A percentile compares a stretch with the other conserved stretches of the same genome.
Evolutionary conservation across 441 rosid genomes (phyloP).

Genomic region (Eruca vesicaria): DNA sequence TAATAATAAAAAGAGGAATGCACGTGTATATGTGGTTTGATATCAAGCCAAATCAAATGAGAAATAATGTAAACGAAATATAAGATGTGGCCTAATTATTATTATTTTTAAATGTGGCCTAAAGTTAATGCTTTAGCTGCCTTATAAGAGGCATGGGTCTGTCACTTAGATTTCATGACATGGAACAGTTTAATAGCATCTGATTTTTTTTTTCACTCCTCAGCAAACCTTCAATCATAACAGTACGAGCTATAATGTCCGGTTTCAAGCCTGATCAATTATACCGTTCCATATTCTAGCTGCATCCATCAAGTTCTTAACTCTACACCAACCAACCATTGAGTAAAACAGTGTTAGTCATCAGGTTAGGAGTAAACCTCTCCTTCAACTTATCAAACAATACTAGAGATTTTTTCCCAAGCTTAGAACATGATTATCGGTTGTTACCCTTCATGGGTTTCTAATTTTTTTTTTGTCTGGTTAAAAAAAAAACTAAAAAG

Average conservation of each 20-base stretch:
- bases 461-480: too few species aligned
- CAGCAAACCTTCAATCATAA: slow-evolving; percentile 79
- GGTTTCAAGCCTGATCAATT: slow-evolving; percentile 74
- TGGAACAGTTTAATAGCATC: slow-evolving; percentile 77
- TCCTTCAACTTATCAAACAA: slow-evolving; percentile 68
- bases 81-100: too few species aligned
- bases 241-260: slow-evolving; percentile 63
- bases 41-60: too few species aligned
- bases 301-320: slow-evolving; percentile 84
- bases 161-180: not conserved
- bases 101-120: too few species aligned
- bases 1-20: too few species aligned
- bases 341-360: slow-evolving; percentile 70
- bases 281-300: slow-evolving; percentile 85
- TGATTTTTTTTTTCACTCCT: slow-evolving; percentile 58
- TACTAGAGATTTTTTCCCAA: slow-evolving; percentile 71
- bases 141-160: too few species aligned
- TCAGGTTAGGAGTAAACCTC: slow-evolving; percentile 68
- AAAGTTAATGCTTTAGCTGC: too few species aligned
- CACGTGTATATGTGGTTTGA: too few species aligned
- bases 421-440: too few species aligned
- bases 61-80: too few species aligned
- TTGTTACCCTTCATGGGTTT: too few species aligned
- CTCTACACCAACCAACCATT: slow-evolving; percentile 86
- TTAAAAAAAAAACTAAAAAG: too few species aligned